Evolutionary conservation across 2,329 filamentous ascomycete species (phyloP), one percentile per base, ranked within the genome.

Genomic region (Thelonectria discophora): DNA sequence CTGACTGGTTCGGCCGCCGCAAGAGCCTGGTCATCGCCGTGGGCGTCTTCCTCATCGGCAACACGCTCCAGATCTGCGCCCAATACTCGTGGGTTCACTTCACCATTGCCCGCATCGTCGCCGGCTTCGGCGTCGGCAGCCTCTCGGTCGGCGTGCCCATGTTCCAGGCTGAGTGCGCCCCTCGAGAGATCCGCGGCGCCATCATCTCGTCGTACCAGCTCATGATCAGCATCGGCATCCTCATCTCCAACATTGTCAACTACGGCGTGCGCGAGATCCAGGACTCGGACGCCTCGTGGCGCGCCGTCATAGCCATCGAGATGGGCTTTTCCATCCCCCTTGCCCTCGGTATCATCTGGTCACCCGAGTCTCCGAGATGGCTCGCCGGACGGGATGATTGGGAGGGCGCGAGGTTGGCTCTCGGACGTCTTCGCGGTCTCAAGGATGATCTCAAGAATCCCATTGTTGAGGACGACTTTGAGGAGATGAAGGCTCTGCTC

Each of bases 181-280:
- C 88, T 3, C 81, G 82, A 15, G 81, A 86, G 69, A 88, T 90
- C 63, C 85, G 88, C 66, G 88, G 87, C 66, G 83, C 85, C 37
- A 83, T 90, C 45, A 85, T 90, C 17, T 82, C 84, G 5, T 87
- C 84, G n/a, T 92, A 91, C 75, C 90, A 92, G 76, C 84, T 92
- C 15, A 88, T 91, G 78, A 90, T 92, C 73, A 92, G 89, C 0
- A 79, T 91, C 27, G 90, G 90, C 34, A 90, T 92, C 65, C 84
- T 87, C 55, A 73, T 83, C 21, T 79, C 83, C 56, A 84, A 85
- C 67, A 77, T 82, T 57, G 80, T 87, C 69, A 87, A 86, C 73
- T 85, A 79, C 55, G 84, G 82, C 46, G 79, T 83, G 8, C 76
- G 79, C 43, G 70, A 69, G 11, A 80, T 83, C 65, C 58, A 82